A percentile compares a stretch with the other conserved stretches of the same genome.
These are phyloP conservation scores for Saposhnikovia divaricata DNA, from an alignment of 129 eudicot genomes.

Conservation along the genomic window DNA sequence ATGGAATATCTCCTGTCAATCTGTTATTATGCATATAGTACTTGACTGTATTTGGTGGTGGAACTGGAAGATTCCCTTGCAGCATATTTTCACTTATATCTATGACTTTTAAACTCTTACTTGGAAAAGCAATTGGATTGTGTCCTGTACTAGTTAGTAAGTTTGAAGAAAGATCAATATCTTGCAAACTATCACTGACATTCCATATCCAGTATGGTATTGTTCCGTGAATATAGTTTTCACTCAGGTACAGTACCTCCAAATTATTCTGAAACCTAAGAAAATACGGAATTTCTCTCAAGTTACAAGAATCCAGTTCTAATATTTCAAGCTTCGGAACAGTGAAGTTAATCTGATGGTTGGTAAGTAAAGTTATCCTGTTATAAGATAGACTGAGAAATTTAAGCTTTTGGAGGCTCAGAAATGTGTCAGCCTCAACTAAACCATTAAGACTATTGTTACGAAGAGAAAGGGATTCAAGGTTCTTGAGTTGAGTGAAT, in stretches of 20 bases:
- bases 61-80: slow-evolving; percentile 3
- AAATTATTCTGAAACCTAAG: not conserved
- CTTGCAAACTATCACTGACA: not conserved
- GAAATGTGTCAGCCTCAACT: slow-evolving; percentile 9
- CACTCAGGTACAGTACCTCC: not conserved
- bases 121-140: not conserved
- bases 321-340: not conserved
- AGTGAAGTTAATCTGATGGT: slow-evolving; percentile 6
- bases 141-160: not conserved
- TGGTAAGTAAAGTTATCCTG: slow-evolving; percentile 3
- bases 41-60: not conserved
- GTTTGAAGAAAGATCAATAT: not conserved
- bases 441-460: slow-evolving; percentile 17
- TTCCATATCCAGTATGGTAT: slow-evolving; percentile 6
- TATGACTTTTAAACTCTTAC: too few species aligned
- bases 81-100: slow-evolving; percentile 2
- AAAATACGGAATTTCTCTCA: not conserved
- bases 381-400: slow-evolving; percentile 8
- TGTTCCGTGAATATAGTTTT: not conserved
- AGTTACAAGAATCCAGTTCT: not conserved
- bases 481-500: slow-evolving; percentile 17
- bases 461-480: not conserved
- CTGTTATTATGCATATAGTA: not conserved
- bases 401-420: slow-evolving; percentile 10
- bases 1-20: not conserved